Evolutionary conservation across 306 rosid genomes (phyloP), one percentile per base, ranked within the genome.

Genomic region (Vigna reflexopilosa): DNA sequence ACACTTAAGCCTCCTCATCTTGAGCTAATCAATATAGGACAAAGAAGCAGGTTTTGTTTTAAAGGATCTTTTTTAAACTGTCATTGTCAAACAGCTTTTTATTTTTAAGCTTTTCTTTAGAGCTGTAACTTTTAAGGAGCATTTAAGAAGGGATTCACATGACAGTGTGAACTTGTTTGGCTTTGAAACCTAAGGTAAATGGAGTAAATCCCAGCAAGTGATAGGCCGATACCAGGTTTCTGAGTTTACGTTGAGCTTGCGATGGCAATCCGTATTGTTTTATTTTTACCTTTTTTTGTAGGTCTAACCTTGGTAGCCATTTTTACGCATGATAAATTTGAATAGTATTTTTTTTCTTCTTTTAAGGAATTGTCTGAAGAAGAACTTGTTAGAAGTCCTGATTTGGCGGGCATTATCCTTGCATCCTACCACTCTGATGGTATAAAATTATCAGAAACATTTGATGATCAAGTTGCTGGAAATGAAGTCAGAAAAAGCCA

Each of bases 401-500:
- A 81, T 74, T 69, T 71, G 45, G 79, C 64, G 71, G 68, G 70
- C 67, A 32, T 76, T 42, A 57, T 22, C 63, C 75, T 58, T 66
- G 82, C 48, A 45, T 59, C 82, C 75, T 78, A 69, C 68, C 71
- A 76, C 76, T 71, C 77, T 78, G 78, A 69, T 32, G 54, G 63
- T 36, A 50, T 73, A 69, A 75, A 70, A 67, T 51, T 57, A 66
- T 72, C 73, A 47, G 82, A 80, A 71, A 76, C 77, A 51, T 76
- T 70, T 47, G 81, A 69, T 74, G 34, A 72, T 71, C 24, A 79
- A 66, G 77, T 70, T 58, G 52, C 44, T 14, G 74, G 34, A 68
- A 80, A 73, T 77, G 79, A 64, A 84, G 80, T 59, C 32, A 38
- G 74, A 85, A 69, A 72, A 77, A 70, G 67, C 63, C 81, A 72